These are phyloP conservation scores for Backusella psychrophila DNA, from an alignment of 192 early-diverging fungal genomes.

Conservation along the genomic window DNA sequence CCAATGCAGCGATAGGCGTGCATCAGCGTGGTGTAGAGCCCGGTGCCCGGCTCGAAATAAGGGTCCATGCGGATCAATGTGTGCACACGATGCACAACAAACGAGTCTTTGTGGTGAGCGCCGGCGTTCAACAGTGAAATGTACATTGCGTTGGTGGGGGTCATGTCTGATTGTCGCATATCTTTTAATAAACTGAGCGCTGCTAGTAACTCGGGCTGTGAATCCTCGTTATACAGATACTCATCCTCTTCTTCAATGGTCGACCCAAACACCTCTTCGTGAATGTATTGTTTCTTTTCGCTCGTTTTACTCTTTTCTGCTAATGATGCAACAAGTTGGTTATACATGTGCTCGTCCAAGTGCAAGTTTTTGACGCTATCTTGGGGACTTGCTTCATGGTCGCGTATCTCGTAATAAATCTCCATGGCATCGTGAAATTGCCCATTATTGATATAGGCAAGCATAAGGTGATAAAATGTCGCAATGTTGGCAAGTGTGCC, in stretches of 20 bases:
- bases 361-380: neutral
- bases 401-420: slow-evolving; percentile 21
- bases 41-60: slow-evolving; percentile 23
- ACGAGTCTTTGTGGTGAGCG: neutral
- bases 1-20: slow-evolving; percentile 27
- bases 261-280: neutral
- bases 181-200: slow-evolving; percentile 22
- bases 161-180: slow-evolving; percentile 19
- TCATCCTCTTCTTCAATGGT: slow-evolving; percentile 9
- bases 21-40: slow-evolving; percentile 30
- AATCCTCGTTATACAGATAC: neutral
- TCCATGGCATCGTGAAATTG: slow-evolving; percentile 20
- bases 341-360: slow-evolving; percentile 5
- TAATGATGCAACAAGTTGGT: neutral
- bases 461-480: slow-evolving; percentile 13
- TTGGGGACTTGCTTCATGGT: neutral
- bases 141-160: neutral
- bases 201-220: neutral
- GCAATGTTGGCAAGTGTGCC: neutral
- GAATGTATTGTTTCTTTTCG: neutral
- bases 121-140: slow-evolving; percentile 1
- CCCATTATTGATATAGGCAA: slow-evolving; percentile 13
- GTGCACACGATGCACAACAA: slow-evolving; percentile 27
- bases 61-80: slow-evolving; percentile 34
- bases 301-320: neutral